Evolutionary conservation across 345 rosid genomes (phyloP).

Genomic region (Eucalyptus cloeziana): DNA sequence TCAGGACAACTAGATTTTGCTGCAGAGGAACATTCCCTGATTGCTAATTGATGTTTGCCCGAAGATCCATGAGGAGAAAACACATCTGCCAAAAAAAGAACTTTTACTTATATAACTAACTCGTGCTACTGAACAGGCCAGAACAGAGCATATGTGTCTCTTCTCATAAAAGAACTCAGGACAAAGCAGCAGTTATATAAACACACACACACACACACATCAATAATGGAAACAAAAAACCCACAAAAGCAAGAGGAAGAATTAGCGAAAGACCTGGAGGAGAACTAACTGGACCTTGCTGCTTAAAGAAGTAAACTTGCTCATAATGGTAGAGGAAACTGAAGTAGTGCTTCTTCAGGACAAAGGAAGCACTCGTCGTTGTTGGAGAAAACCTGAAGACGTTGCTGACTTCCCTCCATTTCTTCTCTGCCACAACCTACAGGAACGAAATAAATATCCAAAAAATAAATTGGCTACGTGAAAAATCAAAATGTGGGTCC

Average conservation of each 20-base stretch:
- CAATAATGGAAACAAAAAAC: background rate
- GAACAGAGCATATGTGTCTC: background rate
- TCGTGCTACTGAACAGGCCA: background rate
- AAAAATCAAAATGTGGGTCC: background rate
- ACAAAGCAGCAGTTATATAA: background rate
- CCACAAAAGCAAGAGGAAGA: background rate
- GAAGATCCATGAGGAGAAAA: slow-evolving; percentile 12
- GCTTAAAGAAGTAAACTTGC: slow-evolving; percentile 69
- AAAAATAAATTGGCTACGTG: background rate
- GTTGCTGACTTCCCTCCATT: slow-evolving; percentile 97
- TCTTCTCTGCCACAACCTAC: slow-evolving; percentile 93
- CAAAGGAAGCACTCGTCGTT: slow-evolving; percentile 95
- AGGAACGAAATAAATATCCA: background rate
- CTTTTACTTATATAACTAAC: background rate
- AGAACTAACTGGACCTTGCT: slow-evolving; percentile 45
- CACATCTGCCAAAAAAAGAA: slow-evolving; percentile 23
- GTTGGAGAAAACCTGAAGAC: slow-evolving; percentile 82
- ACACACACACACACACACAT: background rate
- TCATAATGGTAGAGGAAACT: slow-evolving; percentile 82
- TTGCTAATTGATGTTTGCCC: slow-evolving; percentile 37
- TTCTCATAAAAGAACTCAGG: background rate
- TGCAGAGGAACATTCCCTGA: slow-evolving; percentile 47
- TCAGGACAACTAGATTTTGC: slow-evolving; percentile 7
- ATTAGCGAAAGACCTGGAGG: slow-evolving; percentile 31
- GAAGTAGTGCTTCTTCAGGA: slow-evolving; percentile 76